Base-by-base conservation (phyloP, 129 eudicot genomes). In the Ambrosia artemisiifolia region DNA sequence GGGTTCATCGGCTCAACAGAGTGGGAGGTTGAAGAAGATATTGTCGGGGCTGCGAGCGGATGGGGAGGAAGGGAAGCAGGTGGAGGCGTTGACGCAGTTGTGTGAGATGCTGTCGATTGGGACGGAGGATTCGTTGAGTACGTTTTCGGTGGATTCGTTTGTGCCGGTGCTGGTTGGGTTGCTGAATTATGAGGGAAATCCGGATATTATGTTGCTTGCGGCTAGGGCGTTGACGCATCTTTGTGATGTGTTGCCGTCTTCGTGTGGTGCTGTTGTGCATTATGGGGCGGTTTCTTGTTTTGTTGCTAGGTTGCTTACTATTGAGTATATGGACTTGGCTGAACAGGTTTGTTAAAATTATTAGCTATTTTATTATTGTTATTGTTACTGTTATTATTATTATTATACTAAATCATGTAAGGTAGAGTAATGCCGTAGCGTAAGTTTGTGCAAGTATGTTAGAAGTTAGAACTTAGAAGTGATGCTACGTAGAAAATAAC, bases 261-360 rank as follows among this genome's bases (percentile, higher is more conserved):
- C 96, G 0, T 88, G 96, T 85, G 97, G 96, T 81, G 89, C 99
- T 7, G 99, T 95, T 19, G 99, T 95, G 80, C 99, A 95, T 79
- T 90, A 88, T 80, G 97, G 97, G 42, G 97, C 99, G 1, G 97
- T 95, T 57, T 79, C 90, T 11, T 90, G 97, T 70, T 90, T 95
- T 47, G 96, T 91, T 80, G 97, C 97, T 10, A 76, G 96, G 73
- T 65, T 95, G 81, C 90, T 90, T 49, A 95, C 99, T 0, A 95
- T 95, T n/a, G 97, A 95, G 80, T 95, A 95, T 77, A 90, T 95
- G 99, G 99, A 95, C 80, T 78, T 95, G 84, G 99, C 99, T 75
- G 99, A 95, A 81, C 99, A 93, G 98, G 98, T 89, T 48, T 73
- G 82, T 32, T 32, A 2, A 35, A n/a, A 74, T 72, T 18, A 1